Evolutionary conservation across 306 rosid species (phyloP).

Genomic region (Canavalia ensiformis): DNA sequence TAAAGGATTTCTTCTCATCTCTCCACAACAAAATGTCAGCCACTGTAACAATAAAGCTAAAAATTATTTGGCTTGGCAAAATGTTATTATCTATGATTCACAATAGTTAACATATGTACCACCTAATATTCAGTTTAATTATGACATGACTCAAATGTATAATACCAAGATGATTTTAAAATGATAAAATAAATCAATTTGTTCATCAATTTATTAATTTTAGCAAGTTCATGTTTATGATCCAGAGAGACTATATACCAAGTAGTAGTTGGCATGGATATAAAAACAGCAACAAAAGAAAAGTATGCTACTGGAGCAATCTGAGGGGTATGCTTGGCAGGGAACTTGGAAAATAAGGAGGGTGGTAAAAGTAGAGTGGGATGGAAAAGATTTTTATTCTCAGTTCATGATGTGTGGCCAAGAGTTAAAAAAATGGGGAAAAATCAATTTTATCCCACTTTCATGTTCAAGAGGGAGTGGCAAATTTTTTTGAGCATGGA

Average conservation of each 20-base stretch:
- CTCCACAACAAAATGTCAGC: constrained; percentile 92
- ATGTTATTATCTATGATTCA: constrained; percentile 32
- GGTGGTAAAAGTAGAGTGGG: constrained; percentile 28
- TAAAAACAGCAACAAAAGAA: constrained; percentile 13
- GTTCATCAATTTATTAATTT: constrained; percentile 18
- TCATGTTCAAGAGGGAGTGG: constrained; percentile 35
- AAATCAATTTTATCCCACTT: constrained; percentile 30
- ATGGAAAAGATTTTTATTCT: not conserved
- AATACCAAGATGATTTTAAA: constrained; percentile 28
- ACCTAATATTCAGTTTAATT: constrained; percentile 32
- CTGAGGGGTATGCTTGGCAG: constrained; percentile 29
- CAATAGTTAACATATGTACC: constrained; percentile 29
- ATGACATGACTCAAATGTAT: constrained; percentile 16
- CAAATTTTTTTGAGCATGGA: not conserved
- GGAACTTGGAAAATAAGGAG: constrained; percentile 27
- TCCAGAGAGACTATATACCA: constrained; percentile 33
- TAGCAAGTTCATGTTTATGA: constrained; percentile 30
- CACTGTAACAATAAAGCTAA: constrained; percentile 68
- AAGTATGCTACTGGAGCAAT: constrained; percentile 28
- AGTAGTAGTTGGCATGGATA: constrained; percentile 1
- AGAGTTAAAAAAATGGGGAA: constrained; percentile 1
- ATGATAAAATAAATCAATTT: constrained; percentile 33
- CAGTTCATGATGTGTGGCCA: not conserved
- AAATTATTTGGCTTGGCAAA: constrained; percentile 49
- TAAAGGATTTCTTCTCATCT: constrained; percentile 81